Evolutionary conservation across 768 basidiomycete species (phyloP).

Genomic region (Trametes sanguinea): DNA sequence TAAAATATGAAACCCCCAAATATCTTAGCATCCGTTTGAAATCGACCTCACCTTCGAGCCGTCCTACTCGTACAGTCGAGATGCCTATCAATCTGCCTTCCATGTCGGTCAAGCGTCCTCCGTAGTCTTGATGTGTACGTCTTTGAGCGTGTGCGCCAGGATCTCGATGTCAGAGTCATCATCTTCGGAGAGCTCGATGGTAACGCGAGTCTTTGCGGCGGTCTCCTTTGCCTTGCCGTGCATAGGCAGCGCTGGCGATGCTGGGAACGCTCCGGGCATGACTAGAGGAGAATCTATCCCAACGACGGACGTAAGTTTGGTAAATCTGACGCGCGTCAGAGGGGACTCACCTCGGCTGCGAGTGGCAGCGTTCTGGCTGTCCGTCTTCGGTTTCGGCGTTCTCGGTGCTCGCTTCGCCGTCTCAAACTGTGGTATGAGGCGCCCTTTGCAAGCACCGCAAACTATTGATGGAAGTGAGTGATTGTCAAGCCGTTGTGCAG

Average conservation of each 20-base stretch:
- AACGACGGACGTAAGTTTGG: background rate
- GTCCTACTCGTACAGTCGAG: too few species aligned
- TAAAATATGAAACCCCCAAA: too few species aligned
- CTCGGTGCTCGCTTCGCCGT: conserved; percentile 34
- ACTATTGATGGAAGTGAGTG: conserved; percentile 40
- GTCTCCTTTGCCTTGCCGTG: background rate
- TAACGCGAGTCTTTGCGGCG: background rate
- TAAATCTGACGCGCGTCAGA: background rate
- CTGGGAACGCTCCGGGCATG: conserved; percentile 20
- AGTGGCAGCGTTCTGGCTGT: conserved; percentile 23
- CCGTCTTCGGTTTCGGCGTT: conserved; percentile 35
- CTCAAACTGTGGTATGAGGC: conserved; percentile 57
- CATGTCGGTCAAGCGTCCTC: background rate
- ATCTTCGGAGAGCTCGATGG: conserved; percentile 9
- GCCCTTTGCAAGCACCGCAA: conserved; percentile 69
- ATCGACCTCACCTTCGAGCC: too few species aligned
- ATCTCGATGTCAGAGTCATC: conserved; percentile 21
- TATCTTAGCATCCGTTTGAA: too few species aligned
- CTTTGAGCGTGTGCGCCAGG: conserved; percentile 15
- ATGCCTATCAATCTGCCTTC: too few species aligned
- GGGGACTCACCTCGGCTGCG: conserved; percentile 18
- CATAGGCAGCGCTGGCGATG: background rate
- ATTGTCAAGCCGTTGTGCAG: background rate
- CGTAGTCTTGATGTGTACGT: conserved; percentile 4
- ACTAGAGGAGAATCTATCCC: conserved; percentile 20